A percentile compares a stretch with the other conserved stretches of the same genome.
Conservation (phyloP, 2,329 filamentous ascomycete species). For the Cladobotryum mycophilum region DNA sequence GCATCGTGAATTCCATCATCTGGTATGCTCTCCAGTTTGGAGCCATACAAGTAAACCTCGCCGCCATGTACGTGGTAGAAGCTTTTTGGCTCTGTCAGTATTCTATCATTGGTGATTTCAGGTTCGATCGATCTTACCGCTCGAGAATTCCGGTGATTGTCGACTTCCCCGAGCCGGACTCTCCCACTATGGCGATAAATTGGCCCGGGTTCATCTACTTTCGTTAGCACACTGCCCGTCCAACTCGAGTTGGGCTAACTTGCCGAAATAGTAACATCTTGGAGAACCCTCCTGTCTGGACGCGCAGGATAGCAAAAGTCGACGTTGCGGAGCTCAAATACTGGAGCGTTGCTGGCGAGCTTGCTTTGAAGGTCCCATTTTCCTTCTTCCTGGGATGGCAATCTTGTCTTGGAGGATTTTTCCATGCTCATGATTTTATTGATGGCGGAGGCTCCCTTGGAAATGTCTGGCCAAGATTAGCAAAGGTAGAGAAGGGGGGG, state of each 20-base stretch:
- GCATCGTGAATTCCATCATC: too few species aligned
- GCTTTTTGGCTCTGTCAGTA: conserved; percentile 27
- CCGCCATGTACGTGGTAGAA: too few species aligned
- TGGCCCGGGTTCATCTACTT: conserved; percentile 31
- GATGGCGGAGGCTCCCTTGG: too few species aligned
- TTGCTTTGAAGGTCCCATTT: too few species aligned
- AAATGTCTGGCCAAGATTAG: too few species aligned
- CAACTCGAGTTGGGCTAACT: not conserved
- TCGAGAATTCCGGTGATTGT: conserved; percentile 35
- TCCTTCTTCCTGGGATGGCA: too few species aligned
- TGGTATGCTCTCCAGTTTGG: too few species aligned
- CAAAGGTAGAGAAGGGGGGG: too few species aligned
- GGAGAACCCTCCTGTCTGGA: conserved; percentile 34
- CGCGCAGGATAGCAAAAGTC: conserved; percentile 40
- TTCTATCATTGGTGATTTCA: conserved; percentile 34
- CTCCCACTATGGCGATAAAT: conserved; percentile 43
- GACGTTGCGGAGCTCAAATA: conserved; percentile 1
- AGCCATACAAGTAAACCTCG: too few species aligned
- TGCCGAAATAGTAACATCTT: conserved; percentile 24
- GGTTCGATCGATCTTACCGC: conserved; percentile 25
- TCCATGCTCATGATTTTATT: too few species aligned
- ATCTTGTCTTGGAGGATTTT: too few species aligned
- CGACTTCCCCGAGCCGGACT: conserved; percentile 36
- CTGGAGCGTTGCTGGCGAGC: too few species aligned
- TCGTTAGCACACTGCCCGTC: not conserved